Conservation (phyloP, 176 grass and related monocot genomes). For the Triticum dicoccoides region DNA sequence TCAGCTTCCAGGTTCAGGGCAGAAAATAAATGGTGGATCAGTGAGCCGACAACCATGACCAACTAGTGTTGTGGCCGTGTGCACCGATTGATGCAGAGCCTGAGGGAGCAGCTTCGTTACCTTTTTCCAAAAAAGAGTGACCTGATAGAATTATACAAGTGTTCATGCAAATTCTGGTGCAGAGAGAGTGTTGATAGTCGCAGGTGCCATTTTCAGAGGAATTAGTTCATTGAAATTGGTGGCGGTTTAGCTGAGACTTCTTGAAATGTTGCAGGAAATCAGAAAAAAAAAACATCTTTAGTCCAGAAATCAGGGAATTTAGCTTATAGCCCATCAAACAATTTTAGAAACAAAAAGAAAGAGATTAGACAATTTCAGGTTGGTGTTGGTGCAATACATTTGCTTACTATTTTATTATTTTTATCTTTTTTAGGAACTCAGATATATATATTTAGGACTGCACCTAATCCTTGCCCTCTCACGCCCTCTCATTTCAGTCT, state of each 20-base stretch:
- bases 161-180: conserved; percentile 10
- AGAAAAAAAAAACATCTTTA: neutral
- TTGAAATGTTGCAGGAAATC: neutral
- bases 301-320: neutral
- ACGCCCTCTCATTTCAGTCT: no score
- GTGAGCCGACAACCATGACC: neutral
- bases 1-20: neutral
- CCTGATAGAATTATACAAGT: neutral
- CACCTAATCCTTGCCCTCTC: no score
- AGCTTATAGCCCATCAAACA: neutral
- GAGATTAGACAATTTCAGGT: neutral
- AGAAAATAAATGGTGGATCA: neutral
- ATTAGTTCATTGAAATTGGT: neutral
- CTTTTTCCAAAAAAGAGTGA: neutral
- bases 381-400: neutral
- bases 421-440: neutral
- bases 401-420: neutral
- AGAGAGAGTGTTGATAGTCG: neutral
- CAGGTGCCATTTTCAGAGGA: neutral
- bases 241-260: neutral
- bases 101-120: neutral
- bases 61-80: neutral
- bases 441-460: neutral
- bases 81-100: neutral
- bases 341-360: neutral